Evolutionary conservation across 129 eudicot species (phyloP), one percentile per base, ranked within the genome.

Genomic region (Dittrichia graveolens): DNA sequence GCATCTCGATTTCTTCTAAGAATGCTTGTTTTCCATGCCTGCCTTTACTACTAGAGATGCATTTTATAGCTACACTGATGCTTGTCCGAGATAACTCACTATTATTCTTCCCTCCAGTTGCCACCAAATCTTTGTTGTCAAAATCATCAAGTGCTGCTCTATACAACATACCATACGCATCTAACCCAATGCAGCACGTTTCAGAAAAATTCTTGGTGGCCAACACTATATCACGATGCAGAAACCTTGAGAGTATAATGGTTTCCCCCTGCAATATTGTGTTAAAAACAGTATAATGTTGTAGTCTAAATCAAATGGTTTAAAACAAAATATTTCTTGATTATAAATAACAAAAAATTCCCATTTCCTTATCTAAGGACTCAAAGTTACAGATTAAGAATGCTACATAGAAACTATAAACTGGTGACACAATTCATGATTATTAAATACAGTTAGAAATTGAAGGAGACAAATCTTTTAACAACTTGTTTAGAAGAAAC

Each of bases 241-340:
- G 61, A 55, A 55, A 55, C 61, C 34, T 55, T 55, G 38, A 55
- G 37, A 55, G 61, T 18, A 18, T 11, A 0, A 55, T 55, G 61
- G 61, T 55, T 55, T 16, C 37, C 61, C 61, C 61, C 61, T 55
- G 61, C 61, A 55, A 55, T 37, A 55, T 55, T 55, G 61, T 55
- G 56, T 55, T 15, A 55, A 55, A 16, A 15, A 55, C 16, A 55
- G 11, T 1, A 55, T 7, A 18, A 55, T 7, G 37, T 55, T 5
- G 61, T 18, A 18, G n/a, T n/a, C n/a, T 16, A 13, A 49, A n/a
- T n/a, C 15, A 45, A 2, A 45, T 45, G 10, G 49, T 45, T 7
- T 10, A 7, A 45, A 45, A 13, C 8, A 45, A 10, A 45, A 45
- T 6, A 45, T 7, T n/a, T n/a, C n/a, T 45, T 1, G 10, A 45